Evolutionary conservation across 352 stramenopile genomes (phyloP).

Genomic region (Globisporangium radiosum): DNA sequence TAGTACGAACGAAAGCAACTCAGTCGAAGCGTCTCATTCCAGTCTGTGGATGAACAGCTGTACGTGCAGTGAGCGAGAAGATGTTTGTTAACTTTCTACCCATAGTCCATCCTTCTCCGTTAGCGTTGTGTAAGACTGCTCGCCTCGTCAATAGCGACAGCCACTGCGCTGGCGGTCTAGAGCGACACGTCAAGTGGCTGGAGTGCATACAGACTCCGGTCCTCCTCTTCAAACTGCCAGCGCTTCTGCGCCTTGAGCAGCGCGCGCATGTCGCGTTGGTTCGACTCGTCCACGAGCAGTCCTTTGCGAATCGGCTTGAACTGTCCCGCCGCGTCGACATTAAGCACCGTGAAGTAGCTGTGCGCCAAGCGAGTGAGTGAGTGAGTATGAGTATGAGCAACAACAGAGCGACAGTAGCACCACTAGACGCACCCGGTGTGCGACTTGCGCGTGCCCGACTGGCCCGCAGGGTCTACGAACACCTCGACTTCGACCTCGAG

Average conservation of each 20-base stretch:
- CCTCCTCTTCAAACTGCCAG: constrained; percentile 65
- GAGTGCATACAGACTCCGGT: constrained; percentile 47
- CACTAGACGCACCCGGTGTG: constrained; percentile 35
- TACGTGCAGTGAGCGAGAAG: too few relatives aligned
- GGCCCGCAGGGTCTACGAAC: constrained; percentile 50
- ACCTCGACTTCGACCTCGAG: constrained; percentile 73
- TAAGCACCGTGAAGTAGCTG: constrained; percentile 64
- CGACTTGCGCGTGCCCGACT: constrained; percentile 36
- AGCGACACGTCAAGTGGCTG: constrained; percentile 40
- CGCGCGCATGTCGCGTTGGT: constrained; percentile 59
- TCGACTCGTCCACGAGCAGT: constrained; percentile 43
- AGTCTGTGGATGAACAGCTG: too few relatives aligned
- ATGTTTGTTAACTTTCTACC: too few relatives aligned
- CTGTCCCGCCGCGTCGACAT: constrained; percentile 50
- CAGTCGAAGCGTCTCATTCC: too few relatives aligned
- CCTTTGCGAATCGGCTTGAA: constrained; percentile 51
- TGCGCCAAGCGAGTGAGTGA: neutral
- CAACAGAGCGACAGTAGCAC: neutral
- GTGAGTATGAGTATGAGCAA: too few relatives aligned
- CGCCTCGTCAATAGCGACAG: too few relatives aligned
- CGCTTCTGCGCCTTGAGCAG: constrained; percentile 68
- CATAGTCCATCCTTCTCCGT: too few relatives aligned
- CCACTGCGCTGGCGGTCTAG: neutral
- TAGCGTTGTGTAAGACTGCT: too few relatives aligned
- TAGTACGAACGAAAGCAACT: too few relatives aligned